phyloP scores from a whole-genome alignment of 352 stramenopile species.

The Globisporangium megalacanthum region DNA sequence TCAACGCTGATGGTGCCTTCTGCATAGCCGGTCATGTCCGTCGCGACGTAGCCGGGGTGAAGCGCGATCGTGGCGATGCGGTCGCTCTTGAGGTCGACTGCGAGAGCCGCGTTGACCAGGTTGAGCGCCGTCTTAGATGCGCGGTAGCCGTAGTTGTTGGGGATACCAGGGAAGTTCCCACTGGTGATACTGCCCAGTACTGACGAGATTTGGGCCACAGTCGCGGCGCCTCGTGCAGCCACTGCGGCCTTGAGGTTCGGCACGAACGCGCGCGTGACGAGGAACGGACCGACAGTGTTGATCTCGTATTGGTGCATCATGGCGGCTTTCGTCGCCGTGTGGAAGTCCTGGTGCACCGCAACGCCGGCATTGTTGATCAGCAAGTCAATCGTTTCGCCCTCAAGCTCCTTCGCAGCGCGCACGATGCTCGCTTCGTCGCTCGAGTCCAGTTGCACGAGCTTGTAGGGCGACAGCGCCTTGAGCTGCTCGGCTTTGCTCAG shows the following conservation, averaged over 20 bases:
- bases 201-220: constrained; percentile 15
- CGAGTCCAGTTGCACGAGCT: constrained; percentile 20
- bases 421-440: constrained; percentile 19
- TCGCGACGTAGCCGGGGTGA: constrained; percentile 32
- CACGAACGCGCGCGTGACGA: constrained; percentile 25
- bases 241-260: constrained; percentile 16
- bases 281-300: constrained; percentile 29
- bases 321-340: constrained; percentile 15
- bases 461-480: constrained; percentile 8
- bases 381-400: constrained; percentile 23
- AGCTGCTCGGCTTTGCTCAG: constrained; percentile 21
- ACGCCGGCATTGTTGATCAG: constrained; percentile 51
- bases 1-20: constrained; percentile 1
- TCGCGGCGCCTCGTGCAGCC: constrained; percentile 7
- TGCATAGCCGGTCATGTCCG: constrained; percentile 20
- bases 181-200: constrained; percentile 25
- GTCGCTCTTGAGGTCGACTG: constrained; percentile 24
- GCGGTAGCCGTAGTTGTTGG: constrained; percentile 57
- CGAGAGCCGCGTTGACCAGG: constrained; percentile 28
- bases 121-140: constrained; percentile 57
- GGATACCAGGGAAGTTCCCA: background rate
- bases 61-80: constrained; percentile 20
- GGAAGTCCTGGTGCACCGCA: too few relatives aligned
- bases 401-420: constrained; percentile 9
- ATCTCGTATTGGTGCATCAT: constrained; percentile 28